Conservation (phyloP, 1,284 basidiomycete genomes). For the Puccinia horiana region DNA sequence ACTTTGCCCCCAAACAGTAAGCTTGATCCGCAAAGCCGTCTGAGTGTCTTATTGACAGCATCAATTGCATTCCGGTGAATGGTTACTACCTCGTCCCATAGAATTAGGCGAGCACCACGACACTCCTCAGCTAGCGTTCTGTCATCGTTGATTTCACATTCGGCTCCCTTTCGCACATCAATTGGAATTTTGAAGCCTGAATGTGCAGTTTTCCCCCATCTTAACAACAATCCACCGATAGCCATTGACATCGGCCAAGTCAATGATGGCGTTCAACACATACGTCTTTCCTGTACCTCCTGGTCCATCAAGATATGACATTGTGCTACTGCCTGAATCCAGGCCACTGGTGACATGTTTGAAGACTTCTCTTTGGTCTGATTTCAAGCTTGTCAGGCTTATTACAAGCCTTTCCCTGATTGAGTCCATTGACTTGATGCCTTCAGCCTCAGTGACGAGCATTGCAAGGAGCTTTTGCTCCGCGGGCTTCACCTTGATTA, state of each 20-base stretch:
- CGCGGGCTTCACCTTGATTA: too few species aligned
- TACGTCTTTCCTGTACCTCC: conserved; percentile 62
- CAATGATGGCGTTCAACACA: conserved; percentile 61
- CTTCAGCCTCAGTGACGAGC: too few species aligned
- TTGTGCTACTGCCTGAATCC: too few species aligned
- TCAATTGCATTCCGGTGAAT: too few species aligned
- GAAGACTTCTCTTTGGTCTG: too few species aligned
- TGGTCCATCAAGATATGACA: background rate
- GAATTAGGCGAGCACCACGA: background rate
- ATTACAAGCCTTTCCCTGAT: too few species aligned
- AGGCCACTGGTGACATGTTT: too few species aligned
- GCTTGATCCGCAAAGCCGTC: background rate
- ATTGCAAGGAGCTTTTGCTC: too few species aligned
- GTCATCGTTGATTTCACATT: background rate
- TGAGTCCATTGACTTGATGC: too few species aligned
- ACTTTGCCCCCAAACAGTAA: too few species aligned
- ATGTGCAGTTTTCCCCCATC: conserved; percentile 62
- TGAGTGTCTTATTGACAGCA: too few species aligned
- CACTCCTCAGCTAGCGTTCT: background rate
- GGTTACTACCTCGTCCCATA: background rate
- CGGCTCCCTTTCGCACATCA: background rate
- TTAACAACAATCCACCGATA: conserved; percentile 59
- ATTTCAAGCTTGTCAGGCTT: too few species aligned
- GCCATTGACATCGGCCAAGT: conserved; percentile 54
- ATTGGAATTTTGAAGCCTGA: conserved; percentile 62